Evolutionary conservation across 345 rosid genomes (phyloP), one percentile per base, ranked within the genome.

Genomic region (Pugionium cornutum): DNA sequence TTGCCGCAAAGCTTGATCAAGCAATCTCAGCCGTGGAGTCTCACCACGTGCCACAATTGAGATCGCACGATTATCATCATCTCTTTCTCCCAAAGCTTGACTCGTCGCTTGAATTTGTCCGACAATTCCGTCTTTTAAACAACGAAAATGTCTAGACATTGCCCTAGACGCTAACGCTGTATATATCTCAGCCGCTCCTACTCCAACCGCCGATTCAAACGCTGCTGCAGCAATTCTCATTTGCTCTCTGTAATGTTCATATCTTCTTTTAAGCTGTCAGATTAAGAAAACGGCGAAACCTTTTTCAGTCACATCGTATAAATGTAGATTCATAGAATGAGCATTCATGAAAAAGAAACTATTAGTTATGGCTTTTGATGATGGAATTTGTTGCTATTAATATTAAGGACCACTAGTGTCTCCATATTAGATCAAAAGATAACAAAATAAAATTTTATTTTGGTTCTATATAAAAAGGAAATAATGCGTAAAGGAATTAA

Each of bases 61-160:
- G 34, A 81, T 83, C 62, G 79, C 82, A 1, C 89, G 84, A 66
- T 30, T 58, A 53, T 72, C 67, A 2, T 90, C 99, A 56, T 91
- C 99, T 78, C 86, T 91, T 69, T 95, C 97, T 3, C 99, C 99
- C 84, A 87, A 81, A 47, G 91, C 95, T 63, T 86, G 92, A 71
- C 82, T 84, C 1, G 95, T 91, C 0, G 86, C 91, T 46, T 82
- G 92, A 67, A 95, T 82, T 64, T 95, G 99, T 65, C 58, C 58
- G 6, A 84, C 85, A 36, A 95, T 81, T 49, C 99, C 97, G 28
- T 95, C 99, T 67, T 89, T 85, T 34, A 95, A 76, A 73, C 96
- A 85, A 62, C 99, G 78, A 45, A 95, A 95, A 62, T 95, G 99
- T 62, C 92, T 85, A 34, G 99, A 95, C 99, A 95, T 95, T 62